A percentile compares a stretch with the other conserved stretches of the same genome.
These are phyloP conservation scores for Sphaceloma murrayae DNA, from an alignment of 2,329 filamentous ascomycete species.

Conservation along the genomic window DNA sequence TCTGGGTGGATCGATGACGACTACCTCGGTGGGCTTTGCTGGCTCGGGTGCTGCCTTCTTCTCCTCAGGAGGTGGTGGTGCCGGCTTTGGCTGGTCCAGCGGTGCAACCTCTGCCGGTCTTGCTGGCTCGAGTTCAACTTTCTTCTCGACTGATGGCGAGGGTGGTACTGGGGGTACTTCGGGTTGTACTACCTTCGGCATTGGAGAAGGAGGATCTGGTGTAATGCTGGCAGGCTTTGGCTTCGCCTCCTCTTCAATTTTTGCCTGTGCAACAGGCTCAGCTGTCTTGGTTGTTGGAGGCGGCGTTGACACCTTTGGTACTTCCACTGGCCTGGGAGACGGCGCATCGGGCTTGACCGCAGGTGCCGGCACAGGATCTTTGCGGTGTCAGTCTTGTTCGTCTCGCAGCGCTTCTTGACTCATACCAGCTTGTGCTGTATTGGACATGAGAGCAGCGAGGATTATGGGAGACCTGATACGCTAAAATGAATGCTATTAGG, in stretches of 20 bases:
- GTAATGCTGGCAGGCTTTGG: not conserved
- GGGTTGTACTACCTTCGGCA: constrained; percentile 7
- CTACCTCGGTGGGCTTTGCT: not conserved
- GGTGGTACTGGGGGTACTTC: constrained; percentile 2
- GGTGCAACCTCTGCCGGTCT: not conserved
- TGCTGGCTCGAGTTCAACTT: not conserved
- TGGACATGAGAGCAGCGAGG: no score
- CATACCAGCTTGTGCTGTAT: no score
- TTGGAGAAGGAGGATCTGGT: constrained; percentile 1
- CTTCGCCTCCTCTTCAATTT: constrained; percentile 4
- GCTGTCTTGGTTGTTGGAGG: not conserved
- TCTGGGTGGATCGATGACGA: not conserved
- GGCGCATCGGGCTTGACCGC: no score
- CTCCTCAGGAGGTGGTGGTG: not conserved
- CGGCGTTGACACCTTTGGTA: no score
- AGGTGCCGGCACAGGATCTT: no score
- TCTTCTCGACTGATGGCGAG: constrained; percentile 4
- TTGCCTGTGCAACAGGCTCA: not conserved
- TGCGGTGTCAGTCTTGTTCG: no score
- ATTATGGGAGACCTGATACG: no score
- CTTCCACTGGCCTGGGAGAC: no score
- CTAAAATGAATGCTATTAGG: no score
- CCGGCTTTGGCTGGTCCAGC: not conserved
- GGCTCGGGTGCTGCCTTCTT: constrained; percentile 5
- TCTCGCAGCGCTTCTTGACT: no score